Evolutionary conservation across 1,284 basidiomycete species (phyloP), one percentile per base, ranked within the genome.

Genomic region (Grifola frondosa): DNA sequence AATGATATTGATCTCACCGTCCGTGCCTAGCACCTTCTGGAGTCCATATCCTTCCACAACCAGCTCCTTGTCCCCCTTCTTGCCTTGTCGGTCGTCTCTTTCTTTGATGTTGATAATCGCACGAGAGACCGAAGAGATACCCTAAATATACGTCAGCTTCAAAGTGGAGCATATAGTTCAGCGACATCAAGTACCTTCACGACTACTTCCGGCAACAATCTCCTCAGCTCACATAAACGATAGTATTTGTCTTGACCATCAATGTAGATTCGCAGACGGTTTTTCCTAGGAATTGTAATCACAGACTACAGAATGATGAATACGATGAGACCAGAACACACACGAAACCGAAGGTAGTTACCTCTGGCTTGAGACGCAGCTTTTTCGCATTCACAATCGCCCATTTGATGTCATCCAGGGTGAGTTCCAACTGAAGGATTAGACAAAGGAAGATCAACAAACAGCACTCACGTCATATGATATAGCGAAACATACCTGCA

Each of bases 11-110:
- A n/a, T 54, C 74, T 37, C 36, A 91, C 91, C 95, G 68, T 97
- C 94, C 0, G 93, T 97, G 20, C 81, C 88, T 96, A 99, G 98
- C 57, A 97, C 95, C 59, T 91, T 90, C 56, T 91, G 84, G 46
- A 99, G 71, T 13, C 97, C 96, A 65, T 98, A 96, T 10, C 96
- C 96, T 73, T 97, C 93, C 2, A 96, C 91, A 5, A 97, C 76
- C 5, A 97, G 69, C 57, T 90, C 86, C 58, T 91, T 88, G 54
- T 89, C 87, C 5, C 84, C 84, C 58, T 89, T 90, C 62, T 84
- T 80, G 2, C 85, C 86, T 48, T 77, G 75, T 3, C 68, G 64
- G 48, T 90, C 83, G 35, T 88, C 81, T 54, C 88, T 88, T 44
- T 91, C 88, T 61, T 90, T 88, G 64, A 91, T 87, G 57, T 91